Conservation (phyloP, 441 rosid species). For the Pelargonium fulgidum region DNA sequence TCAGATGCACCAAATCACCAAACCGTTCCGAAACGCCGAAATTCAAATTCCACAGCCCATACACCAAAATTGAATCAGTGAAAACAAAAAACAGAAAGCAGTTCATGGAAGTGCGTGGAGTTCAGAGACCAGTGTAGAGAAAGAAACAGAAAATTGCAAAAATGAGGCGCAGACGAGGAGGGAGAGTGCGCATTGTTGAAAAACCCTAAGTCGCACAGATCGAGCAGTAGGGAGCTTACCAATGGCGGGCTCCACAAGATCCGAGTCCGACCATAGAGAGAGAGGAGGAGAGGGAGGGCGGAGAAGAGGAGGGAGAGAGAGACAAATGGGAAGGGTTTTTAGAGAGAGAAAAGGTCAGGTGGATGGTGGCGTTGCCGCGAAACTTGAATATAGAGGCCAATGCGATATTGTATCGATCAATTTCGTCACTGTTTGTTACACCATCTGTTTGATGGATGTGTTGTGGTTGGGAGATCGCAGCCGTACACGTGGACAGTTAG, state of each 20-base stretch:
- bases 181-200: neutral
- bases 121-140: neutral
- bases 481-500: neutral
- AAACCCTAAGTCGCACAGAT: conserved; percentile 48
- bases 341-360: conserved; percentile 11
- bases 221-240: conserved; percentile 36
- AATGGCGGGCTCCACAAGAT: conserved; percentile 21
- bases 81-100: neutral
- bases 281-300: conserved; percentile 13
- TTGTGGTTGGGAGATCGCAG: neutral
- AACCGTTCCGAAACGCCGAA: neutral
- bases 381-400: conserved; percentile 81
- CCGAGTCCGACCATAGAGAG: conserved; percentile 22
- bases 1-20: neutral
- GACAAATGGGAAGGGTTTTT: conserved; percentile 3
- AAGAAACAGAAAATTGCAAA: neutral
- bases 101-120: neutral
- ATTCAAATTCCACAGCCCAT: conserved; percentile 14
- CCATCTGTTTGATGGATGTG: neutral
- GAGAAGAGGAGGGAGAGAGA: conserved; percentile 12
- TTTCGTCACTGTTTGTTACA: neutral
- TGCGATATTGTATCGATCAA: conserved; percentile 18
- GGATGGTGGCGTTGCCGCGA: conserved; percentile 75
- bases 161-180: conserved; percentile 4
- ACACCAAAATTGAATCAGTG: conserved; percentile 8